Percentiles rank a stretch among this genome's conserved stretches.
Conservation (phyloP, 179 eudicot genomes). For the Nepenthes alata region DNA sequence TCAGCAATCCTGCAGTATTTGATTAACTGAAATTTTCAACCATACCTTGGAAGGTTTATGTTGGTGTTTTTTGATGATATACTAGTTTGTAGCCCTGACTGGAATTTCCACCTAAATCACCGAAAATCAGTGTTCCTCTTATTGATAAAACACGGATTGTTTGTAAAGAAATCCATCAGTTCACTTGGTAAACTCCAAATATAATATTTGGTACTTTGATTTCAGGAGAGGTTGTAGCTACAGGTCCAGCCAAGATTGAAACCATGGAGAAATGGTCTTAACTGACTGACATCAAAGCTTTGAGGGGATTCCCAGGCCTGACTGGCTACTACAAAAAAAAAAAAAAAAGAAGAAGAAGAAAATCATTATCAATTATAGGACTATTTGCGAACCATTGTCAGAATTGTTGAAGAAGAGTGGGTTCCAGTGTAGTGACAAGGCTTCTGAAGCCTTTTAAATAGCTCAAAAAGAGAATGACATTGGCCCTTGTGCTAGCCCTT, state of each 20-base stretch:
- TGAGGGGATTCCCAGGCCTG: not conserved
- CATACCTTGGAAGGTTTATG: not conserved
- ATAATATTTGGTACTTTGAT: not conserved
- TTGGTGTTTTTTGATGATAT: not conserved
- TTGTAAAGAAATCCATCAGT: not conserved
- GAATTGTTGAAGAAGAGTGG: not conserved
- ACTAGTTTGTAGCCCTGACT: not conserved
- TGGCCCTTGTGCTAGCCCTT: not conserved
- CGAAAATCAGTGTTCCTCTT: not conserved
- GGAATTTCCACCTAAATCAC: not conserved
- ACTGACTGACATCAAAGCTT: not conserved
- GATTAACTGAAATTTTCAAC: not conserved
- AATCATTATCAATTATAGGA: not conserved
- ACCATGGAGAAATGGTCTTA: not conserved
- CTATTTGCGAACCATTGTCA: not conserved
- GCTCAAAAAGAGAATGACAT: not conserved
- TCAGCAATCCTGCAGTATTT: not conserved
- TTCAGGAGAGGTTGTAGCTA: not conserved
- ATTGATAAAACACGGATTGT: not conserved
- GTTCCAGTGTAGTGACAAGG: not conserved
- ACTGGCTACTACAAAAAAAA: not conserved
- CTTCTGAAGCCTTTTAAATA: not conserved
- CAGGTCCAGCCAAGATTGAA: not conserved
- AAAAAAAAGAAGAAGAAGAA: too few relatives aligned
- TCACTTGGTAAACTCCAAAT: not conserved